A percentile compares a stretch with the other conserved stretches of the same genome.
phyloP scores from a whole-genome alignment of 2,329 filamentous ascomycete genomes.

The Graphilbum fragrans region DNA sequence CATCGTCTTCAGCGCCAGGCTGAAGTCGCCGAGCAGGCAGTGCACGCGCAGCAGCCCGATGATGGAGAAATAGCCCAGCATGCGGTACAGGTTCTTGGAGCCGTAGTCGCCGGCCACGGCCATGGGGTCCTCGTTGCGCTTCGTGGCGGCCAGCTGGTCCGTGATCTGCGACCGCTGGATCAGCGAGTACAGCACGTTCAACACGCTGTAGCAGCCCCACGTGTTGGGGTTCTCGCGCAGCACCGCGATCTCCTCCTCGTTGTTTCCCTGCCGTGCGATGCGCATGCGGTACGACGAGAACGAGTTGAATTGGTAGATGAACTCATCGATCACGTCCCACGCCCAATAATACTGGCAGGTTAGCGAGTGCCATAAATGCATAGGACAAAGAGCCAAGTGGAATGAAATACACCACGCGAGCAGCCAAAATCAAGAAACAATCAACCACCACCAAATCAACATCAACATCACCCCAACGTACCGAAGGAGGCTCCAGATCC shows the following conservation, averaged over 20 bases:
- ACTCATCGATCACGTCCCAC: slow-evolving; percentile 99
- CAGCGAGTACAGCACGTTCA: slow-evolving; percentile 97
- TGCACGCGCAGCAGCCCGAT: slow-evolving; percentile 94
- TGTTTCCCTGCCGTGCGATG: slow-evolving; percentile 69
- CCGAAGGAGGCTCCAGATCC: slow-evolving; percentile 90
- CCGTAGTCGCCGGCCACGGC: slow-evolving; percentile 92
- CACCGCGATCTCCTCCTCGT: slow-evolving; percentile 83
- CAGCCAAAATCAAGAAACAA: neutral
- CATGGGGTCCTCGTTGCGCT: slow-evolving; percentile 81
- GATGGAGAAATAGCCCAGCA: slow-evolving; percentile 99
- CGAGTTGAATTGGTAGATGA: slow-evolving; percentile 99
- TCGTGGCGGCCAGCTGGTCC: slow-evolving; percentile 90
- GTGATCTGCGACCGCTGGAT: slow-evolving; percentile 98
- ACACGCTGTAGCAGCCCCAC: slow-evolving; percentile 98
- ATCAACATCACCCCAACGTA: slow-evolving; percentile 21
- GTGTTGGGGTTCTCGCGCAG: slow-evolving; percentile 96
- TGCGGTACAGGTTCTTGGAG: slow-evolving; percentile 85
- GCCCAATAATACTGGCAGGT: slow-evolving; percentile 86
- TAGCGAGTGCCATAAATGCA: slow-evolving; percentile 7
- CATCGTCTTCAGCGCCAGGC: slow-evolving; percentile 93
- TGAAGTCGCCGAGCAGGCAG: slow-evolving; percentile 94
- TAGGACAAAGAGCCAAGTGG: slow-evolving; percentile 9
- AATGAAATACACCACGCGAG: neutral
- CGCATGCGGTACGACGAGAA: slow-evolving; percentile 96
- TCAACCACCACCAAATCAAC: neutral